Evolutionary conservation across 1,139 yeast genomes (phyloP).

Genomic region (Pichia sp.): DNA sequence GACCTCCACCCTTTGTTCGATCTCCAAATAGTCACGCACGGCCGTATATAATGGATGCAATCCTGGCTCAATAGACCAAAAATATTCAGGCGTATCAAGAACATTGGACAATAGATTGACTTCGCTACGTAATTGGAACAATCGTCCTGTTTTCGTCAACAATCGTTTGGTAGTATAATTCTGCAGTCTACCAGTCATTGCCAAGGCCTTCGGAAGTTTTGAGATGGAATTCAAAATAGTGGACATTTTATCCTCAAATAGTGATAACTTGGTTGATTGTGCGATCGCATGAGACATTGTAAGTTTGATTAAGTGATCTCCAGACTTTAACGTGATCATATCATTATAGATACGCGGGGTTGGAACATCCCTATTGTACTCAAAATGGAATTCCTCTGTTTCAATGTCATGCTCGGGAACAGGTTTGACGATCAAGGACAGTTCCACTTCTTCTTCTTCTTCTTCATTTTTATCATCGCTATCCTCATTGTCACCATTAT

Average conservation of each 20-base stretch:
- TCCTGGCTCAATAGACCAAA: constrained; percentile 96
- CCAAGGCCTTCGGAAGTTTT: constrained; percentile 80
- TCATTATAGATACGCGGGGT: constrained; percentile 92
- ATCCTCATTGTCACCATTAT: not conserved
- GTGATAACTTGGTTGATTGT: constrained; percentile 85
- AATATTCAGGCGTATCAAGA: constrained; percentile 90
- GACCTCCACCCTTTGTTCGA: constrained; percentile 90
- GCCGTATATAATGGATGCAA: constrained; percentile 88
- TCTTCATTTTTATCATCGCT: constrained; percentile 15
- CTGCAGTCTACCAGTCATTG: constrained; percentile 83
- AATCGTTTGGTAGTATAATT: constrained; percentile 75
- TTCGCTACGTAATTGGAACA: constrained; percentile 86
- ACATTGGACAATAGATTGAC: constrained; percentile 88
- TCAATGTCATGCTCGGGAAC: constrained; percentile 87
- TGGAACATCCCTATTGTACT: constrained; percentile 73
- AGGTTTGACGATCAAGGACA: constrained; percentile 62
- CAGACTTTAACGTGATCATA: constrained; percentile 84
- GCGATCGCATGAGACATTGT: constrained; percentile 97
- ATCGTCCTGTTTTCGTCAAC: constrained; percentile 79
- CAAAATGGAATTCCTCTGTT: constrained; percentile 91
- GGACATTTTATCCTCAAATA: constrained; percentile 90
- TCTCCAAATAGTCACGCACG: constrained; percentile 85
- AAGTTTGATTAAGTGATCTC: constrained; percentile 86
- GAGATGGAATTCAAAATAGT: constrained; percentile 79
- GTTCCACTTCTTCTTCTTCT: constrained; percentile 15